Evolutionary conservation across 176 grass and related monocot genomes (phyloP).

Genomic region (Bonia amplexicaulis): DNA sequence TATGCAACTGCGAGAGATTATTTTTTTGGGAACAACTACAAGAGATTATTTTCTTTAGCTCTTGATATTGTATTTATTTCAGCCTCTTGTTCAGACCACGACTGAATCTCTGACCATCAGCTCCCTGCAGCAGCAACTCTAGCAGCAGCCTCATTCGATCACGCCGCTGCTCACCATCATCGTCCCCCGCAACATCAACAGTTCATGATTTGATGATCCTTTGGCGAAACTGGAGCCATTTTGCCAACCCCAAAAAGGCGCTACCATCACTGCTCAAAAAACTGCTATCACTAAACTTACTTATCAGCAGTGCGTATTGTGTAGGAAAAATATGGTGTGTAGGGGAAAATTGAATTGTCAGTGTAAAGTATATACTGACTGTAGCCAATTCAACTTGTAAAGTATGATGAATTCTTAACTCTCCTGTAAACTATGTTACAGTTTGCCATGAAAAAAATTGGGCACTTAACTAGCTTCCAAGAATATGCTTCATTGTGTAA

Average conservation of each 20-base stretch:
- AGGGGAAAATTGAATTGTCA: constrained; percentile 17
- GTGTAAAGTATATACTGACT: constrained; percentile 40
- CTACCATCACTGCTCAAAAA: not conserved
- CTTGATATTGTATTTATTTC: not conserved
- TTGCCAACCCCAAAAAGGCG: not conserved
- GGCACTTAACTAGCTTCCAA: constrained; percentile 13
- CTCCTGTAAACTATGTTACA: constrained; percentile 36
- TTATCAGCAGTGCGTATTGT: not conserved
- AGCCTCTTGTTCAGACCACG: not conserved
- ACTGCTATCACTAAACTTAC: not conserved
- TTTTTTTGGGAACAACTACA: not conserved
- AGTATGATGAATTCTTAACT: constrained; percentile 12
- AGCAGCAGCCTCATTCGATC: constrained; percentile 14
- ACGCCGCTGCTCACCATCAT: not conserved
- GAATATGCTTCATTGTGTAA: not conserved
- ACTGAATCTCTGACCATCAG: constrained; percentile 46
- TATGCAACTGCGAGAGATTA: not conserved
- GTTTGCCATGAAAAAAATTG: constrained; percentile 20
- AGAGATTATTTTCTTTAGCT: not conserved
- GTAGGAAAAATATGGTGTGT: constrained; percentile 31
- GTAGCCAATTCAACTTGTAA: constrained; percentile 44
- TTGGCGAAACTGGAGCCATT: not conserved
- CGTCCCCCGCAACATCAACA: constrained; percentile 22
- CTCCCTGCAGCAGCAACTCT: constrained; percentile 41
- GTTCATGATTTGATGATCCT: constrained; percentile 21